A percentile compares a stretch with the other conserved stretches of the same genome.
phyloP scores from a whole-genome alignment of 2,329 filamentous ascomycete genomes.

The Gremmenia infestans region DNA sequence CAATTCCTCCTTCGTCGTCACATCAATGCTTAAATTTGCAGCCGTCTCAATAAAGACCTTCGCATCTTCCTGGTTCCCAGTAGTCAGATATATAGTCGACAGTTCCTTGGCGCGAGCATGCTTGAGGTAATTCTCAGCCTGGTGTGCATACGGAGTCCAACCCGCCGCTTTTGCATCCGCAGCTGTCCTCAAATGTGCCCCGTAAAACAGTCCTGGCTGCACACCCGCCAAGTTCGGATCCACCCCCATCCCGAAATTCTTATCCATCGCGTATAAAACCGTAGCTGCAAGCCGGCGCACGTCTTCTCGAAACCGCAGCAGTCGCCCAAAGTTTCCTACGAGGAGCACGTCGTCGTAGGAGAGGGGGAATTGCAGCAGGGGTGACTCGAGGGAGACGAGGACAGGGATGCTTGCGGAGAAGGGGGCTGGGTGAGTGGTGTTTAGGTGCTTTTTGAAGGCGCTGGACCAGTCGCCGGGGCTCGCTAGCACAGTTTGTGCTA shows the following conservation, averaged over 20 bases:
- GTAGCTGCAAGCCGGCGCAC: conserved; percentile 29
- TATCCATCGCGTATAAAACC: conserved; percentile 30
- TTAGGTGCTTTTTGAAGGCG: conserved; percentile 12
- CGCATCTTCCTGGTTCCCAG: conserved; percentile 34
- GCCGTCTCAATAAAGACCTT: conserved; percentile 34
- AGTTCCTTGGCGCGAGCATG: conserved; percentile 28
- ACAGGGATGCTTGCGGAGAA: conserved; percentile 6
- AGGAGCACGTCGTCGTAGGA: conserved; percentile 29
- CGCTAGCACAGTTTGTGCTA: conserved; percentile 1
- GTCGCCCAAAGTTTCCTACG: conserved; percentile 35
- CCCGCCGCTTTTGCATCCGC: conserved; percentile 31
- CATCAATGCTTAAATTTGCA: conserved; percentile 30
- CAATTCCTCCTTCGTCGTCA: conserved; percentile 39
- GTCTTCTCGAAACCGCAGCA: conserved; percentile 30
- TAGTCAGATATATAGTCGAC: conserved; percentile 37
- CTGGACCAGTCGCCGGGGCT: conserved; percentile 10
- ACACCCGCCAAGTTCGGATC: conserved; percentile 27
- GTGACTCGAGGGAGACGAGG: conserved; percentile 8
- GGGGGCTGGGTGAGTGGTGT: not conserved
- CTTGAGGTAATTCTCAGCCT: conserved; percentile 32
- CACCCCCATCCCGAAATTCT: conserved; percentile 24
- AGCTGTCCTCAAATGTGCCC: conserved; percentile 36
- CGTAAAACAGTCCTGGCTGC: conserved; percentile 30
- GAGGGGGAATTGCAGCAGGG: conserved; percentile 31
- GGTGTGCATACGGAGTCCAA: conserved; percentile 33